Conservation (phyloP, 2,329 filamentous ascomycete genomes). For the Dothideomycetes sp. region DNA sequence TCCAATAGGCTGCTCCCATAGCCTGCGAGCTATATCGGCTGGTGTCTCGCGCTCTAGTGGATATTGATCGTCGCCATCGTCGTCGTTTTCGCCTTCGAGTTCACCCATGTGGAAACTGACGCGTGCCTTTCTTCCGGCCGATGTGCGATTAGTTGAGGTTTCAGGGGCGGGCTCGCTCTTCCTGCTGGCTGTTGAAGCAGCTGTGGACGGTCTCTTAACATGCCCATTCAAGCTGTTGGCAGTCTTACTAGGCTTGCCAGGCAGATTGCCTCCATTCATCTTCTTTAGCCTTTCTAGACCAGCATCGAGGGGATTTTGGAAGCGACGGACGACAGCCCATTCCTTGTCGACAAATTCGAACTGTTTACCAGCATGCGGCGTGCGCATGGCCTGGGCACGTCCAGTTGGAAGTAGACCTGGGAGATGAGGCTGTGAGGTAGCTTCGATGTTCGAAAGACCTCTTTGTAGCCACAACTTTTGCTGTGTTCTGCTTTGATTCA, state of each 20-base stretch:
- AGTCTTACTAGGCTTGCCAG: conserved; percentile 32
- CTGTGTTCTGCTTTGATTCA: conserved; percentile 54
- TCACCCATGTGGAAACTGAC: conserved; percentile 15
- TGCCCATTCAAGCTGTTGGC: conserved; percentile 23
- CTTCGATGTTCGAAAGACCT: conserved; percentile 61
- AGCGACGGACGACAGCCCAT: conserved; percentile 63
- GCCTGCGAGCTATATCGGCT: conserved; percentile 31
- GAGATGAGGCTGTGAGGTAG: conserved; percentile 41
- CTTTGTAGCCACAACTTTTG: conserved; percentile 68
- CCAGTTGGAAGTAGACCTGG: conserved; percentile 31
- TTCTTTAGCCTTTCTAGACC: conserved; percentile 45
- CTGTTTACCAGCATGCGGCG: conserved; percentile 40
- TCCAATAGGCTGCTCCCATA: conserved; percentile 27
- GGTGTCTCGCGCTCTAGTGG: conserved; percentile 23
- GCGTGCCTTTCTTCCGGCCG: conserved; percentile 12
- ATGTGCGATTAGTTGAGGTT: conserved; percentile 15
- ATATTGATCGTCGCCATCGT: conserved; percentile 16
- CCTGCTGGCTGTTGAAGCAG: conserved; percentile 6
- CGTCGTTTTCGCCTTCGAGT: conserved; percentile 7
- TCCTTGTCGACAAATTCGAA: conserved; percentile 63
- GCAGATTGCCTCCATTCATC: conserved; percentile 13
- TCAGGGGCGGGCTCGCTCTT: conserved; percentile 2
- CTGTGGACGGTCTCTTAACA: neutral
- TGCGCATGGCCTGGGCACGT: conserved; percentile 39
- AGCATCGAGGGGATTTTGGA: conserved; percentile 60